Conservation (phyloP, 192 early-diverging fungal species). For the Coemansia sp. region DNA sequence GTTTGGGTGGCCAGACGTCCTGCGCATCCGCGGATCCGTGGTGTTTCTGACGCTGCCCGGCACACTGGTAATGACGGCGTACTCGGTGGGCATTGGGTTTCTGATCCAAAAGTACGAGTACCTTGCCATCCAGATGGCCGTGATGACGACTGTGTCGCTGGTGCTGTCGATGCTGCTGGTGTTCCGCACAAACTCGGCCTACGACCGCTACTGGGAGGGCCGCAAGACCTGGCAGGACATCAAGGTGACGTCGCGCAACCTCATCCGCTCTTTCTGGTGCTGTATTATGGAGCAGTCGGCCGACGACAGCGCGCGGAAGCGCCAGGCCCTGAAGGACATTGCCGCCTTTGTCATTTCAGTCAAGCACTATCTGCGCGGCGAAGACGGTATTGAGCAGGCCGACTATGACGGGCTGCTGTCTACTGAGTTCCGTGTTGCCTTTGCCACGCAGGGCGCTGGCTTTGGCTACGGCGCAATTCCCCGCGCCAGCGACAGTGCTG, state of each 20-base stretch:
- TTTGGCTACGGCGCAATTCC: slow-evolving; percentile 41
- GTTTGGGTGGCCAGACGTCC: slow-evolving; percentile 39
- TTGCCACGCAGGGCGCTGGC: slow-evolving; percentile 22
- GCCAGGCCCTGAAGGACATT: slow-evolving; percentile 77
- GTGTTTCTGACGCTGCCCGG: slow-evolving; percentile 42
- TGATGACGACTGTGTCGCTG: slow-evolving; percentile 54
- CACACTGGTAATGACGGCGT: slow-evolving; percentile 45
- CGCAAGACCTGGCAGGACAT: slow-evolving; percentile 78
- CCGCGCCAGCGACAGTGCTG: background rate
- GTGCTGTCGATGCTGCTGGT: slow-evolving; percentile 59
- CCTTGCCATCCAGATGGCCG: slow-evolving; percentile 30
- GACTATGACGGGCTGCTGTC: slow-evolving; percentile 68
- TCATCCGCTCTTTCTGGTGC: slow-evolving; percentile 79
- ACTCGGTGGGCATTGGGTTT: slow-evolving; percentile 51
- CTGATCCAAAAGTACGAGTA: slow-evolving; percentile 34
- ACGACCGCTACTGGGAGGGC: slow-evolving; percentile 87
- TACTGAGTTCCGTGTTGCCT: slow-evolving; percentile 48
- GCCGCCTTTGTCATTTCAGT: slow-evolving; percentile 75
- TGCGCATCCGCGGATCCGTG: slow-evolving; percentile 53
- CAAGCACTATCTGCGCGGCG: slow-evolving; percentile 83
- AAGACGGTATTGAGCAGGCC: slow-evolving; percentile 64
- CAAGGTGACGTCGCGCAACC: slow-evolving; percentile 67
- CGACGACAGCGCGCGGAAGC: slow-evolving; percentile 54
- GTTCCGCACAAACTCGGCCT: slow-evolving; percentile 62
- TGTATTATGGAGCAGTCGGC: slow-evolving; percentile 56